Evolutionary conservation across 805 yeast species (phyloP), one percentile per base, ranked within the genome.

Genomic region (Lipomyces yamadae): DNA sequence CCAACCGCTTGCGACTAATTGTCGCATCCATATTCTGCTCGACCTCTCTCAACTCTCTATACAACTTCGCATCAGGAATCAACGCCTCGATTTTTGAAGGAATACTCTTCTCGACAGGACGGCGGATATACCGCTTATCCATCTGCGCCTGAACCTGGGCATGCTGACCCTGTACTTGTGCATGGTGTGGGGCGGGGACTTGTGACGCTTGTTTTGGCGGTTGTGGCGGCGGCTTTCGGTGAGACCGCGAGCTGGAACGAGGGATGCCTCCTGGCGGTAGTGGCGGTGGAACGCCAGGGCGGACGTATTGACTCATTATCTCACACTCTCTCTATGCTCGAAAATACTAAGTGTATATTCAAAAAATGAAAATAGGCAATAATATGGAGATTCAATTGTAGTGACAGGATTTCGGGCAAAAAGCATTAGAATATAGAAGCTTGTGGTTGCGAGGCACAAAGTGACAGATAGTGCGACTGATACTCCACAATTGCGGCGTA

Each of bases 11-110:
- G 67, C 96, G 86, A 56, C 93, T 87, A 50, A 91, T 86, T 70
- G 90, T 83, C 64, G 94, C 85, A 77, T 95, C 98, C 57, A 94
- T 78, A 69, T 86, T 84, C 68, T 86, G 84, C 77, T 95, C 99
- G n/a, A 93, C 91, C 7, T 89, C 92, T 70, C 85, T 84, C 57
- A 94, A 81, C 62, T 86, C 83, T 73, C 89, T 85, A 77, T 90
- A 91, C 65, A 87, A 80, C 24, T 83, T 86, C n/a, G 91, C 87
- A 73, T 91, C 91, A 5, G 94, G 92, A 6, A 90, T 77, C 29
- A 82, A 73, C 5, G 77, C 75, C 64, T 79, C 81, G 34, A 86
- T 75, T 52, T 81, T 77, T 10, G 78, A 78, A 1, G 88, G 84
- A 57, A 87, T 80, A 59, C 83, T 80, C 42, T 83, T 75, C 73